phyloP scores from a whole-genome alignment of 2,329 filamentous ascomycete species.

The Nothophaeocryptopus gaeumannii region DNA sequence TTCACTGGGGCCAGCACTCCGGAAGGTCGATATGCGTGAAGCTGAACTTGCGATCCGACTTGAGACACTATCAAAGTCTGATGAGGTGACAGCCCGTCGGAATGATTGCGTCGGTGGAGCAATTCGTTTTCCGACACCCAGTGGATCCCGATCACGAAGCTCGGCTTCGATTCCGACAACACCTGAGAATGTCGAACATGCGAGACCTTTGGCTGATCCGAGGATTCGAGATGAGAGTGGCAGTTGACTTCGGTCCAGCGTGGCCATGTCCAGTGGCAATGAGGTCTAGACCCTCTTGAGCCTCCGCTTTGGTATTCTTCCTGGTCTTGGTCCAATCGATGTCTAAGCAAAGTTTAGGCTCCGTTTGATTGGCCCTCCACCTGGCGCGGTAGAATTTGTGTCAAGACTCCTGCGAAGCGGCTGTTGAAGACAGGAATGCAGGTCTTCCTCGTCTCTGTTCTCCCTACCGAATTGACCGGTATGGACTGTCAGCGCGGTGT shows the following conservation, averaged over 20 bases:
- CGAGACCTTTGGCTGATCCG: conserved; percentile 14
- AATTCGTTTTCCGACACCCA: conserved; percentile 11
- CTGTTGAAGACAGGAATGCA: too few species aligned
- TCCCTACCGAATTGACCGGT: too few species aligned
- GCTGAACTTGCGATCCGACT: not conserved
- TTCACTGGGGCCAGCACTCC: not conserved
- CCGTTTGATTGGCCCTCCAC: not conserved
- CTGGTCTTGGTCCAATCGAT: not conserved
- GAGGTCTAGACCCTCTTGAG: not conserved
- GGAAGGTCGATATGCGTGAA: not conserved
- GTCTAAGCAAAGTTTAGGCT: not conserved
- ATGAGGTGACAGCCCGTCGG: not conserved
- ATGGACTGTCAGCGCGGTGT: not conserved
- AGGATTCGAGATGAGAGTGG: conserved; percentile 7
- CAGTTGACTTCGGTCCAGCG: not conserved
- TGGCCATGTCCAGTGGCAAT: conserved; percentile 2
- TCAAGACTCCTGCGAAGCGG: not conserved
- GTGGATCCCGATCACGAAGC: conserved; percentile 1
- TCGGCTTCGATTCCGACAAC: conserved; percentile 15
- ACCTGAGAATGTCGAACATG: conserved; percentile 17
- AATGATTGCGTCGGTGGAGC: not conserved
- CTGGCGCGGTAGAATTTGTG: not conserved
- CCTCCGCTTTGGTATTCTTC: not conserved
- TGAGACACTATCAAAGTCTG: conserved; percentile 3
- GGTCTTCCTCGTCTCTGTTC: too few species aligned